A percentile compares a stretch with the other conserved stretches of the same genome.
phyloP scores from a whole-genome alignment of 2,329 filamentous ascomycete species.

The Aspergillus ustus region DNA sequence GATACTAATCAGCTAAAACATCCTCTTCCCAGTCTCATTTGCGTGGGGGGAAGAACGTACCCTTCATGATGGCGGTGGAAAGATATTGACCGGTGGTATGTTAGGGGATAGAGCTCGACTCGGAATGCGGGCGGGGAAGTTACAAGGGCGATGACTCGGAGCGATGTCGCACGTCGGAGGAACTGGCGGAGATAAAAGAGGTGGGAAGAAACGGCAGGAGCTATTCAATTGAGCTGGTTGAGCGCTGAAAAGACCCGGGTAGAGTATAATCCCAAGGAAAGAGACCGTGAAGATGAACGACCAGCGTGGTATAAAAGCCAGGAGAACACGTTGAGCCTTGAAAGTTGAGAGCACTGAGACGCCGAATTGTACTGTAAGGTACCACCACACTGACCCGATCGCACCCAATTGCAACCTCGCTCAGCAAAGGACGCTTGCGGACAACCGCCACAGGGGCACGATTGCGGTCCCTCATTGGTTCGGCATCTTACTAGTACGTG shows the following conservation, averaged over 20 bases:
- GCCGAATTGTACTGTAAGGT: constrained; percentile 27
- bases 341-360: constrained; percentile 13
- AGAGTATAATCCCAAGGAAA: not conserved
- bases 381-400: constrained; percentile 4
- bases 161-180: not conserved
- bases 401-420: constrained; percentile 13
- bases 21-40: not conserved
- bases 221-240: constrained; percentile 9
- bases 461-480: constrained; percentile 9
- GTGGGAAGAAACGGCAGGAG: not conserved
- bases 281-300: constrained; percentile 16
- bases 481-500: constrained; percentile 16
- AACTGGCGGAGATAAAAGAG: not conserved
- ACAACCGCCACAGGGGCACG: constrained; percentile 17
- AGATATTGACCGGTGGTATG: constrained; percentile 10
- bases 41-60: constrained; percentile 12
- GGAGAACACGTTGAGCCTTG: constrained; percentile 35
- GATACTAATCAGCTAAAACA: constrained; percentile 19
- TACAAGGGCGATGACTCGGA: not conserved
- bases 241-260: not conserved
- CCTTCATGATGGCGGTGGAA: constrained; percentile 24
- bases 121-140: constrained; percentile 11
- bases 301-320: constrained; percentile 21
- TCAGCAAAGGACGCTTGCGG: constrained; percentile 16
- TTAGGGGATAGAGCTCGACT: constrained; percentile 16